A percentile compares a stretch with the other conserved stretches of the same genome.
Evolutionary conservation across 371 early-diverging fungal genomes (phyloP).

Genomic region (Mucor irregularis): DNA sequence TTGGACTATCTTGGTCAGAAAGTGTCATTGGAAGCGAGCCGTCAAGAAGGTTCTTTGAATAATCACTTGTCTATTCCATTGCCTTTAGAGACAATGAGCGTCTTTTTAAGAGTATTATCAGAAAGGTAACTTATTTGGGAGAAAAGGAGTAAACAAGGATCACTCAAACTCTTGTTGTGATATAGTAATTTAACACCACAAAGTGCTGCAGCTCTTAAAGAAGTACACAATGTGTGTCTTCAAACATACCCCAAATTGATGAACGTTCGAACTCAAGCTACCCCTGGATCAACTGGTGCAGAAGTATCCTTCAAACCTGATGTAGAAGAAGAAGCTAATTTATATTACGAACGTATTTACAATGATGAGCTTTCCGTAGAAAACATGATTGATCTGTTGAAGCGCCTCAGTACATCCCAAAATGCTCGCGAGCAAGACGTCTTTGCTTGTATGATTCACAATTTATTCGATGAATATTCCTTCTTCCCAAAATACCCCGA

Average conservation of each 20-base stretch:
- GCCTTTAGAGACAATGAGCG: slow-evolving; percentile 63
- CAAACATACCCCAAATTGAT: slow-evolving; percentile 66
- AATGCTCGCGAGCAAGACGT: slow-evolving; percentile 70
- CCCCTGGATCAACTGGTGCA: slow-evolving; percentile 27
- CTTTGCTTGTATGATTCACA: slow-evolving; percentile 81
- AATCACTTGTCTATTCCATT: slow-evolving; percentile 46
- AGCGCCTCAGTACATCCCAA: slow-evolving; percentile 65
- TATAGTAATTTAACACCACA: slow-evolving; percentile 63
- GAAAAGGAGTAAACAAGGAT: too few relatives aligned
- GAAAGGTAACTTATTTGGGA: slow-evolving; percentile 1
- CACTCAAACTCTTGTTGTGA: not conserved
- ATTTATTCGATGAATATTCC: slow-evolving; percentile 90
- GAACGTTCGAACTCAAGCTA: slow-evolving; percentile 35
- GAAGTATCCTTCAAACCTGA: slow-evolving; percentile 46
- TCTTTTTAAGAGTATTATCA: slow-evolving; percentile 60
- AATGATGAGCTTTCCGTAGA: slow-evolving; percentile 69
- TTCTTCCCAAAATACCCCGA: slow-evolving; percentile 95
- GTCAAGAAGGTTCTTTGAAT: not conserved
- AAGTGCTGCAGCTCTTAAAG: slow-evolving; percentile 59
- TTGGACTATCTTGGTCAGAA: slow-evolving; percentile 78
- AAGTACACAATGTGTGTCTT: slow-evolving; percentile 58
- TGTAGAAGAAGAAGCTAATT: slow-evolving; percentile 75
- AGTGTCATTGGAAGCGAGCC: slow-evolving; percentile 40
- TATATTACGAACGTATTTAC: slow-evolving; percentile 77
- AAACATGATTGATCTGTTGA: slow-evolving; percentile 73